phyloP scores from a whole-genome alignment of 495 filamentous ascomycete genomes.

The Podospora anserina region DNA sequence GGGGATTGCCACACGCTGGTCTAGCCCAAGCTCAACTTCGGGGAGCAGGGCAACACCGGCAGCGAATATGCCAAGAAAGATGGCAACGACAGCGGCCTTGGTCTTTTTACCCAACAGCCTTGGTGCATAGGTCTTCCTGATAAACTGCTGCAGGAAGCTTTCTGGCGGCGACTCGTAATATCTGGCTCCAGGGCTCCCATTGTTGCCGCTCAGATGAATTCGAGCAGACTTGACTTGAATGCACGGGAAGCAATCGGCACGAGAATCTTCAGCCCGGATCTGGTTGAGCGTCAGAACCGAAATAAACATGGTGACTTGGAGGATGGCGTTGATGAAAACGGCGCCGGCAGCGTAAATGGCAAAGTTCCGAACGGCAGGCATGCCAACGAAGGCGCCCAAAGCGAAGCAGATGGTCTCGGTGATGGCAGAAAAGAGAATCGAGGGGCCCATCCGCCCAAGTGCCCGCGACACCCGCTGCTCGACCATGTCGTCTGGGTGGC shows the following conservation, averaged over 20 bases:
- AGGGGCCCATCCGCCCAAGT: constrained; percentile 90
- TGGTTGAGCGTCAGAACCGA: constrained; percentile 90
- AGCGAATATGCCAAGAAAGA: constrained; percentile 86
- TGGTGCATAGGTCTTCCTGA: constrained; percentile 85
- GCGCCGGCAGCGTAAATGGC: constrained; percentile 94
- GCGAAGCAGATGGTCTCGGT: constrained; percentile 93
- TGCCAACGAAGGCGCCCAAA: constrained; percentile 87
- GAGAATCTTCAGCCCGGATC: constrained; percentile 72
- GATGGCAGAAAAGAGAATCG: constrained; percentile 89
- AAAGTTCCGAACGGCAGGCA: constrained; percentile 97
- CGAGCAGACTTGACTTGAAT: constrained; percentile 66
- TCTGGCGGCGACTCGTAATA: constrained; percentile 73
- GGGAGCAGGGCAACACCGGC: constrained; percentile 81
- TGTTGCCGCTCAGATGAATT: constrained; percentile 44
- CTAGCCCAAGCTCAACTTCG: constrained; percentile 78
- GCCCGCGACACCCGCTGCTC: constrained; percentile 79
- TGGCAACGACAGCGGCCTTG: constrained; percentile 67
- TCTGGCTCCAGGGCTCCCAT: constrained; percentile 34
- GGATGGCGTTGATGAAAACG: constrained; percentile 90
- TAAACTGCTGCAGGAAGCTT: constrained; percentile 74
- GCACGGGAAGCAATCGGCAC: constrained; percentile 94
- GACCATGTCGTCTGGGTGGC: constrained; percentile 79
- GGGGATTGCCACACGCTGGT: constrained; percentile 91
- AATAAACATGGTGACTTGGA: constrained; percentile 96
- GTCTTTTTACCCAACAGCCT: constrained; percentile 70